Conservation (phyloP, 2,329 filamentous ascomycete species). For the Trichoderma hamatum region DNA sequence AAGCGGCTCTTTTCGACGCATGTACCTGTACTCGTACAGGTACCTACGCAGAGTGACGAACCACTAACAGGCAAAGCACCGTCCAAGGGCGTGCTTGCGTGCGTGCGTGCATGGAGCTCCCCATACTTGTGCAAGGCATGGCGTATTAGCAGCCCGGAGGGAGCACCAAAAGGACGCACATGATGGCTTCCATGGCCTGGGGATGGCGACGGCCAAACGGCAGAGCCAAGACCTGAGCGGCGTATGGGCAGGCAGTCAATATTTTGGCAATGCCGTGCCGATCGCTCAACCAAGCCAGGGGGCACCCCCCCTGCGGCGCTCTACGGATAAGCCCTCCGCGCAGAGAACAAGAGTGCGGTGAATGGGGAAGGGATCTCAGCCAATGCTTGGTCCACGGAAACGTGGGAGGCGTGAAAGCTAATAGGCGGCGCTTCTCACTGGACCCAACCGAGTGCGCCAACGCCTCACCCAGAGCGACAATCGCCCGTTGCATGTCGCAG, state of each 20-base stretch:
- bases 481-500: constrained; percentile 20
- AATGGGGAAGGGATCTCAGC: constrained; percentile 19
- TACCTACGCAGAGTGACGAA: constrained; percentile 10
- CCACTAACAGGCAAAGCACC: constrained; percentile 1
- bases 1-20: constrained; percentile 16
- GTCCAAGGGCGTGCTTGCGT: not conserved
- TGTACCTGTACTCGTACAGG: constrained; percentile 8
- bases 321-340: constrained; percentile 2
- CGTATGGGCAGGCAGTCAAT: too few species aligned
- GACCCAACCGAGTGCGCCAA: constrained; percentile 22
- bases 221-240: not conserved
- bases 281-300: constrained; percentile 18
- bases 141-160: constrained; percentile 3
- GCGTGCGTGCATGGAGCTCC: not conserved
- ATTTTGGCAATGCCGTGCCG: constrained; percentile 20
- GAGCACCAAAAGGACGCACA: constrained; percentile 15
- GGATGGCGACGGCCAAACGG: not conserved
- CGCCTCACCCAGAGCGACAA: constrained; percentile 22
- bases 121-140: constrained; percentile 2
- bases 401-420: constrained; percentile 10
- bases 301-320: constrained; percentile 5
- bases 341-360: constrained; percentile 6
- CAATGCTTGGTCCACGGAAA: constrained; percentile 10
- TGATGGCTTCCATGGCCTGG: constrained; percentile 22
- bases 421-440: constrained; percentile 22